These are phyloP conservation scores for Metschnikowia matae DNA, from an alignment of 805 yeast species.

Conservation along the genomic window DNA sequence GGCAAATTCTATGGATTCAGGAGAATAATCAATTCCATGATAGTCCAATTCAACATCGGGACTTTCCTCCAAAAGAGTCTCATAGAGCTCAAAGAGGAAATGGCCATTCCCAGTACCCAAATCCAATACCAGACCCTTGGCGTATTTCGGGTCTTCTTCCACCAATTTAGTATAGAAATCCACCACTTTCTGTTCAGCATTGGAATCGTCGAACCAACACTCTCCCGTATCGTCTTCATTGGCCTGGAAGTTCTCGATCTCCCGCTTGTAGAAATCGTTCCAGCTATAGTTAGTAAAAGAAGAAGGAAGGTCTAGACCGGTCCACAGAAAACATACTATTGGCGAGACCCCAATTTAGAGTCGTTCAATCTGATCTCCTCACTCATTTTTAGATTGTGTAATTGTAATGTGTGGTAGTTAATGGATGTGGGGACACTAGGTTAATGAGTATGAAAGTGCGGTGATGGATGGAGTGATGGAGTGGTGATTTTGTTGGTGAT, in stretches of 20 bases:
- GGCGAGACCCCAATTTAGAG: slow-evolving; percentile 81
- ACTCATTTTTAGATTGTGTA: neutral
- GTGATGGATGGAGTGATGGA: neutral
- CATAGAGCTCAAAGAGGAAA: slow-evolving; percentile 61
- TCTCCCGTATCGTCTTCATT: slow-evolving; percentile 90
- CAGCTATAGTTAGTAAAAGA: slow-evolving; percentile 46
- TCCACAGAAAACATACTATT: slow-evolving; percentile 49
- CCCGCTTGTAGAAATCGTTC: slow-evolving; percentile 81
- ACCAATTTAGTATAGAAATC: slow-evolving; percentile 51
- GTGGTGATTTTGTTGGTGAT: neutral
- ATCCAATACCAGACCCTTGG: slow-evolving; percentile 53
- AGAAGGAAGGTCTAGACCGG: no score
- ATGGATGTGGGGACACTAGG: neutral
- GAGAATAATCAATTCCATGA: slow-evolving; percentile 82
- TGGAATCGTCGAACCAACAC: slow-evolving; percentile 94
- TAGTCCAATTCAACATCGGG: slow-evolving; percentile 23
- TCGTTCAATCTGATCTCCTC: slow-evolving; percentile 51
- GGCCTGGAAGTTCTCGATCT: slow-evolving; percentile 62
- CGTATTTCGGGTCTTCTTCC: slow-evolving; percentile 13
- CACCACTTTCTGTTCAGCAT: slow-evolving; percentile 84
- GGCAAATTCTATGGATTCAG: slow-evolving; percentile 76
- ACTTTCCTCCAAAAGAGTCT: slow-evolving; percentile 58
- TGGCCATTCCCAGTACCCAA: slow-evolving; percentile 98
- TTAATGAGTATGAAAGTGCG: neutral
- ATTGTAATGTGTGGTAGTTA: no score